Evolutionary conservation across 2,329 filamentous ascomycete genomes (phyloP).

Genomic region (Neocatenulostroma microsporum): DNA sequence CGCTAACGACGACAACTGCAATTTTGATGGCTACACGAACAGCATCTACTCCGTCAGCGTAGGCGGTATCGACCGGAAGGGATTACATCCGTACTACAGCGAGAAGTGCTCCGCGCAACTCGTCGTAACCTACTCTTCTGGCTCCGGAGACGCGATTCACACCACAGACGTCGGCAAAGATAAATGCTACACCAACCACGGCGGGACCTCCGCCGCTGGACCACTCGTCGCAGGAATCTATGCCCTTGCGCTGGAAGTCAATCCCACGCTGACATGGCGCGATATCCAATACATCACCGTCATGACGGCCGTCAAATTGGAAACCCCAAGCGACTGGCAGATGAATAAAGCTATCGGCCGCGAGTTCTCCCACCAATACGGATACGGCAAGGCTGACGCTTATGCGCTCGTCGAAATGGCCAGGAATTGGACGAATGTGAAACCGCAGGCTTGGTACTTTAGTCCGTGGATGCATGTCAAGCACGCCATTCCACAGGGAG

Average conservation of each 20-base stretch:
- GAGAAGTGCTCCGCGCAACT: constrained; percentile 93
- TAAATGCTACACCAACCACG: constrained; percentile 71
- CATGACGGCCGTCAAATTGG: constrained; percentile 72
- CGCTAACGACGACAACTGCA: constrained; percentile 83
- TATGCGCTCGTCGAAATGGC: constrained; percentile 77
- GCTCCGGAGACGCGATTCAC: constrained; percentile 80
- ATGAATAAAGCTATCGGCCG: constrained; percentile 65
- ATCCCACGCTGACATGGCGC: constrained; percentile 84
- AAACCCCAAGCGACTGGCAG: constrained; percentile 73
- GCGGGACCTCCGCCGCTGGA: constrained; percentile 90
- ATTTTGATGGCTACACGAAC: constrained; percentile 99
- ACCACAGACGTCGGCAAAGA: constrained; percentile 87
- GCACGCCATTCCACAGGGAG: constrained; percentile 74
- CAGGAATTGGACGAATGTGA: constrained; percentile 78
- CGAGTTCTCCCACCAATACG: constrained; percentile 88
- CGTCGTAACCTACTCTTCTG: constrained; percentile 94
- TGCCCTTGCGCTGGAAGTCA: constrained; percentile 74
- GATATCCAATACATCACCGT: constrained; percentile 89
- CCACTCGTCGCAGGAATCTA: constrained; percentile 89
- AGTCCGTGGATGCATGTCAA: constrained; percentile 92
- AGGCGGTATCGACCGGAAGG: constrained; percentile 80
- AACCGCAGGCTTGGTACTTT: constrained; percentile 91
- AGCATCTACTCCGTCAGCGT: constrained; percentile 99
- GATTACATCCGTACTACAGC: constrained; percentile 89
- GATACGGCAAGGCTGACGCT: constrained; percentile 90